These are phyloP conservation scores for Fusarium nisikadoi DNA, from an alignment of 2,329 filamentous ascomycete species.

Conservation along the genomic window DNA sequence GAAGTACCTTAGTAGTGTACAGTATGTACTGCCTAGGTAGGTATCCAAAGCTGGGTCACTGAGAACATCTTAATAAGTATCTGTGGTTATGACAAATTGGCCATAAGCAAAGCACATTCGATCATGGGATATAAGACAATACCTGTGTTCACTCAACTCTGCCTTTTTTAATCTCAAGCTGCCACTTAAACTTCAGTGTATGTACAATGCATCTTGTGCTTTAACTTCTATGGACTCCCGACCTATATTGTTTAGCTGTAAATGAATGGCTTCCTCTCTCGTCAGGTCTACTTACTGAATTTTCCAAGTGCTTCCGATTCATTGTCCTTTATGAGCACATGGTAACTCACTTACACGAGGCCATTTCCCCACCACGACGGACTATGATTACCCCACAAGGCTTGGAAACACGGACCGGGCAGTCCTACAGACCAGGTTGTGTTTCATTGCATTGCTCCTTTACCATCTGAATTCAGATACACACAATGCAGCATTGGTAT, in stretches of 20 bases:
- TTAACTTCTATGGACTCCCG: not conserved
- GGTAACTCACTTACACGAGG: conserved; percentile 2
- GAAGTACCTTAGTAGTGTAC: not conserved
- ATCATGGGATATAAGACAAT: not conserved
- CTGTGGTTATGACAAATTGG: not conserved
- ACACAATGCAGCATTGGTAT: not conserved
- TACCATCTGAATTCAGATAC: not conserved
- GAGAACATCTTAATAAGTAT: not conserved
- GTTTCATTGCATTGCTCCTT: not conserved
- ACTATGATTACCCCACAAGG: conserved; percentile 22
- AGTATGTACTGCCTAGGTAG: too few relatives aligned
- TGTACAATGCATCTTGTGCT: not conserved
- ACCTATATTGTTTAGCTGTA: not conserved
- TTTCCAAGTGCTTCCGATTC: too few relatives aligned
- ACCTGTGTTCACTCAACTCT: not conserved
- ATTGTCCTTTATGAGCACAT: not conserved
- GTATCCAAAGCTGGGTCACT: too few relatives aligned
- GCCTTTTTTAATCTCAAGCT: not conserved
- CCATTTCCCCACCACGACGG: conserved; percentile 19
- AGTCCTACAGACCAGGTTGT: not conserved
- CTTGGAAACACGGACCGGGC: not conserved
- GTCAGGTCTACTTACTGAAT: not conserved
- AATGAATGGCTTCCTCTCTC: not conserved
- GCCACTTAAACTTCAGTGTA: not conserved
- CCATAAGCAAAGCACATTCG: not conserved